Evolutionary conservation across 2,329 filamentous ascomycete species (phyloP).

Genomic region (Geosmithia putterillii): DNA sequence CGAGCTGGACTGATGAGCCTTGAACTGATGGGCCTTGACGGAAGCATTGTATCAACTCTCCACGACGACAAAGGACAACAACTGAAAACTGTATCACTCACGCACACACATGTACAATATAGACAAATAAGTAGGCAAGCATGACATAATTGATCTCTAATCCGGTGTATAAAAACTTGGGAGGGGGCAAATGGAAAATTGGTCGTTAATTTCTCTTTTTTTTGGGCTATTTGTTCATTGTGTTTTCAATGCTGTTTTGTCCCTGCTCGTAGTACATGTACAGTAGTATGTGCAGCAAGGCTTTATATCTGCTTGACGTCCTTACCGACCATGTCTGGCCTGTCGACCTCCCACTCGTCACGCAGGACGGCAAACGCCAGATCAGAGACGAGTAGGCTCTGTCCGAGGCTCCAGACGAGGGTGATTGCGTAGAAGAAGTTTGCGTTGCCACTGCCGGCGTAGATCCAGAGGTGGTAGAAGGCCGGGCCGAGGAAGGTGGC

Average conservation of each 20-base stretch:
- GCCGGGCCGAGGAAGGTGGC: conserved; percentile 80
- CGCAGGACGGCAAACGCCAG: conserved; percentile 76
- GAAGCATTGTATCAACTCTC: too few relatives aligned
- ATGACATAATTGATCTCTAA: not conserved
- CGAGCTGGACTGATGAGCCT: conserved; percentile 16
- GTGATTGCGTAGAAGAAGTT: conserved; percentile 99
- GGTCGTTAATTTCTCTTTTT: too few relatives aligned
- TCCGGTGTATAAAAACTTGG: not conserved
- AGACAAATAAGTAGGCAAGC: not conserved
- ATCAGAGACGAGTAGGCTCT: conserved; percentile 80
- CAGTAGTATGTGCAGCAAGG: not conserved
- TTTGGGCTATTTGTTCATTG: too few relatives aligned
- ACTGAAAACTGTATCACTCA: too few relatives aligned
- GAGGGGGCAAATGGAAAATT: too few relatives aligned
- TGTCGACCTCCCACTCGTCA: conserved; percentile 87
- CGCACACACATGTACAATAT: not conserved
- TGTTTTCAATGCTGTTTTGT: too few relatives aligned
- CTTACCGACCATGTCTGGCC: conserved; percentile 82
- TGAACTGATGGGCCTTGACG: too few relatives aligned
- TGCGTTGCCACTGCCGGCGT: conserved; percentile 92
- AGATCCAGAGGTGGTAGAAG: conserved; percentile 97
- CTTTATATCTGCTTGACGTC: conserved; percentile 63
- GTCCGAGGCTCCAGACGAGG: conserved; percentile 88
- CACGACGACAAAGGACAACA: not conserved
- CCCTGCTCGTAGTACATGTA: too few relatives aligned